Evolutionary conservation across 2,329 filamentous ascomycete genomes (phyloP).

Genomic region (Monosporascus cannonballus): DNA sequence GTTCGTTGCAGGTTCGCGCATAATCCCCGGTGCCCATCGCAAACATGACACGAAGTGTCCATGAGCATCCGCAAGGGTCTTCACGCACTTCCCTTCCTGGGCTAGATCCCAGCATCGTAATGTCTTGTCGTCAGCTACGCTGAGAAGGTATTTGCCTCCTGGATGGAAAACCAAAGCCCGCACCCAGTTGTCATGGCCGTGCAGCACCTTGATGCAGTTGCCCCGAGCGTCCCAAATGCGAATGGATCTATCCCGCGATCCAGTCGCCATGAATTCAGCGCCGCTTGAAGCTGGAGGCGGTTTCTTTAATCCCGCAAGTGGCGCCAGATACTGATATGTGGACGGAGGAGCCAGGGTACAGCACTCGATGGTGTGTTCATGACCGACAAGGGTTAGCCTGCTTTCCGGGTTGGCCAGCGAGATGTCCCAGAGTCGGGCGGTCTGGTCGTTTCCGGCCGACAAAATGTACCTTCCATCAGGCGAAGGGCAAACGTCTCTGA

Average conservation of each 20-base stretch:
- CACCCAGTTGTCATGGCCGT: conserved; percentile 94
- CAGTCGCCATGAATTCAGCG: conserved; percentile 86
- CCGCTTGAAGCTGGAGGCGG: conserved; percentile 66
- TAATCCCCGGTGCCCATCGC: conserved; percentile 75
- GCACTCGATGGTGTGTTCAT: conserved; percentile 83
- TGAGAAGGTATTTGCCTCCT: conserved; percentile 83
- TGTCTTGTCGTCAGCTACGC: conserved; percentile 83
- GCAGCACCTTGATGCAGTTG: conserved; percentile 74
- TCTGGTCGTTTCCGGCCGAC: conserved; percentile 77
- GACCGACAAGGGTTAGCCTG: conserved; percentile 75
- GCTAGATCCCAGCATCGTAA: conserved; percentile 89
- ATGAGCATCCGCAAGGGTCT: conserved; percentile 70
- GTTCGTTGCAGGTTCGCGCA: conserved; percentile 50
- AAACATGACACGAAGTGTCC: conserved; percentile 81
- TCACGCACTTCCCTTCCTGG: conserved; percentile 87
- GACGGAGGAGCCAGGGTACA: conserved; percentile 78
- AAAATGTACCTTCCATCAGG: conserved; percentile 77
- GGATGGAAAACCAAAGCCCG: conserved; percentile 83
- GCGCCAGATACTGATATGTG: conserved; percentile 69
- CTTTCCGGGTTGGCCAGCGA: conserved; percentile 61
- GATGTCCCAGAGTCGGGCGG: conserved; percentile 79
- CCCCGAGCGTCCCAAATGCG: conserved; percentile 83
- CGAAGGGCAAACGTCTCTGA: conserved; percentile 80
- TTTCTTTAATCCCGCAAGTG: conserved; percentile 77
- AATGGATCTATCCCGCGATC: conserved; percentile 85